Base-by-base conservation (phyloP, 2,329 filamentous ascomycete genomes). In the Trichoderma harzianum region DNA sequence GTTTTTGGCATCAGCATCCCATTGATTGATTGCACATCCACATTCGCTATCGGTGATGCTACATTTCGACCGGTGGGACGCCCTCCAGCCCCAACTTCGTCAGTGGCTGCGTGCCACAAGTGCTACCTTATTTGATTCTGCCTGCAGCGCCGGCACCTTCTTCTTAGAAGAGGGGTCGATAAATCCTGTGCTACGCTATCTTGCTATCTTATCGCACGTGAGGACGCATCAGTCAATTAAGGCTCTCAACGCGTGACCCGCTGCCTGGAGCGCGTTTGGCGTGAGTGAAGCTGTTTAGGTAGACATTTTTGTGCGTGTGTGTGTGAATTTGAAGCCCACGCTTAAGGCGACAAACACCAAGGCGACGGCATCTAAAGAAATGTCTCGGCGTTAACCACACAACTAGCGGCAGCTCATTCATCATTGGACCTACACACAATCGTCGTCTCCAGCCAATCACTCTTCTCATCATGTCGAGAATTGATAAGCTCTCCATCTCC, bases 401-500 rank as follows among this genome's bases (percentile, higher is more conserved):
- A 24, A 16, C 39, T 21, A 34, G 64, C 16, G 24, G 32, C 57
- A 18, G 14, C 43, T 62, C 32, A 30, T 36, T 8, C 32, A 24
- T 36, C 18, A 47, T 36, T 51, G 39, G 26, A 53, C 18, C 18
- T 18, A 26, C 30, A 43, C 14, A 39, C 7, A 36, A 53, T n/a
- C 10, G 30, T 32, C 47, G 3, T 26, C 61, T 34, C 16, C 7
- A 14, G 61, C 47, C 30, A n/a, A 75, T 75, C 75, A 66, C 71
- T 76, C 58, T 30, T 71, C 60, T 62, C 68, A 39, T 62, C 77
- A 87, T 88, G 93, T 93, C 95, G 75, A 92, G 90, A 80, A 95
- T 98, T 77, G 93, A 97, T 79, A 97, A 95, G 79, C 89, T 98
- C 76, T 93, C 92, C 75, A 96, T 98, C 74, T 84, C 90, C 79